A percentile compares a stretch with the other conserved stretches of the same genome.
Evolutionary conservation across 2,329 filamentous ascomycete species (phyloP).

Genomic region (Orbilia ellipsospora): DNA sequence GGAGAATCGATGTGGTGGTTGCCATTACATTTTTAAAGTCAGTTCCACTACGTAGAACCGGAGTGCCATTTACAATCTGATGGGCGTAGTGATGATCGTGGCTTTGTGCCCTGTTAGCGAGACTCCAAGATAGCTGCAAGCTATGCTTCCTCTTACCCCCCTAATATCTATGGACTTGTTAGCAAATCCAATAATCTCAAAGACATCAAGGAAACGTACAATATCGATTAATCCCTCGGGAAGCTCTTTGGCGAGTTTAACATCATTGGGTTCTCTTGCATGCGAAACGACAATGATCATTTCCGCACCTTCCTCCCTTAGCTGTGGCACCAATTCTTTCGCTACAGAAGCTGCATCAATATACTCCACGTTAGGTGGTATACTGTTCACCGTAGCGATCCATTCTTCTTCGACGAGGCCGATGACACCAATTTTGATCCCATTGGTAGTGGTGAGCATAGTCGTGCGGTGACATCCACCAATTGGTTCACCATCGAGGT

Average conservation of each 20-base stretch:
- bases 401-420: slow-evolving; percentile 77
- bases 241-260: slow-evolving; percentile 78
- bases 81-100: slow-evolving; percentile 92
- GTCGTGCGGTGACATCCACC: slow-evolving; percentile 79
- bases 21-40: slow-evolving; percentile 75
- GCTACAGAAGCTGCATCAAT: slow-evolving; percentile 81
- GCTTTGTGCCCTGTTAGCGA: slow-evolving; percentile 60
- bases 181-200: too few species aligned
- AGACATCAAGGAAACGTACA: slow-evolving; percentile 63
- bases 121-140: not conserved
- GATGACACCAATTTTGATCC: slow-evolving; percentile 85
- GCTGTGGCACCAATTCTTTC: slow-evolving; percentile 76
- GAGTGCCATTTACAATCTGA: slow-evolving; percentile 78
- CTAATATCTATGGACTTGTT: slow-evolving; percentile 65
- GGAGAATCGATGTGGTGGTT: not conserved
- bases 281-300: slow-evolving; percentile 86
- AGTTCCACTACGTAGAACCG: slow-evolving; percentile 85
- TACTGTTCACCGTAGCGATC: slow-evolving; percentile 85
- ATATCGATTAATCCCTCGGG: slow-evolving; percentile 81
- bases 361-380: slow-evolving; percentile 85
- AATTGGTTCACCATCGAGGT: slow-evolving; percentile 75
- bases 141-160: slow-evolving; percentile 64
- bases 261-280: slow-evolving; percentile 86
- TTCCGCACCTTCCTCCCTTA: slow-evolving; percentile 81
- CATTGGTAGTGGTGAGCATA: slow-evolving; percentile 82